These are phyloP conservation scores for Penicillium sp. DNA, from an alignment of 2,329 filamentous ascomycete genomes.

Conservation along the genomic window DNA sequence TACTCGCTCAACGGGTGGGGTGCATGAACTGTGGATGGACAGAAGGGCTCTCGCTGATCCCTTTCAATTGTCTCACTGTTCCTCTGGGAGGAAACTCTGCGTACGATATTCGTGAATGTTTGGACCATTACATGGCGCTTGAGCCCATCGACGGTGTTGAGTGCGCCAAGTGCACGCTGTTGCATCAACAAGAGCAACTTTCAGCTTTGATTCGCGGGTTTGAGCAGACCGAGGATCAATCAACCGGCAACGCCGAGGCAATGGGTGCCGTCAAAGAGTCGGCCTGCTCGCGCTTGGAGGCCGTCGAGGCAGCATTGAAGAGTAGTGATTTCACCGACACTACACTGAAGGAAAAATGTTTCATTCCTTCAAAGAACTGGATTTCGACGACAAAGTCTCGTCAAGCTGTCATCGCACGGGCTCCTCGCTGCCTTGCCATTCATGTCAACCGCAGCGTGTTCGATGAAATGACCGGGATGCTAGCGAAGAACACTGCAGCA, in stretches of 20 bases:
- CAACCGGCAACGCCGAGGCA: constrained; percentile 23
- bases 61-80: constrained; percentile 90
- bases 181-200: constrained; percentile 54
- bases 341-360: constrained; percentile 61
- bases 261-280: constrained; percentile 41
- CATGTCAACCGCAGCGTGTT: constrained; percentile 93
- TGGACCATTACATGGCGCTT: constrained; percentile 79
- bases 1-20: constrained; percentile 81
- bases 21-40: constrained; percentile 83
- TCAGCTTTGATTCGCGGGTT: constrained; percentile 44
- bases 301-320: constrained; percentile 67
- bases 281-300: constrained; percentile 55
- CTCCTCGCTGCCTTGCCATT: constrained; percentile 74
- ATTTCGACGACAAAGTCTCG: constrained; percentile 80
- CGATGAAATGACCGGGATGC: constrained; percentile 72
- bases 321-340: constrained; percentile 75
- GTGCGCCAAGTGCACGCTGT: constrained; percentile 83
- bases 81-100: constrained; percentile 64
- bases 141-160: constrained; percentile 87
- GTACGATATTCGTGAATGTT: constrained; percentile 71
- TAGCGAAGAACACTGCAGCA: constrained; percentile 77
- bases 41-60: constrained; percentile 82
- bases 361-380: constrained; percentile 63
- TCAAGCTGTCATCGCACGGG: constrained; percentile 77
- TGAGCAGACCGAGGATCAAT: constrained; percentile 37